Conservation (phyloP, 2,329 filamentous ascomycete species). For the Daldinia sp. region DNA sequence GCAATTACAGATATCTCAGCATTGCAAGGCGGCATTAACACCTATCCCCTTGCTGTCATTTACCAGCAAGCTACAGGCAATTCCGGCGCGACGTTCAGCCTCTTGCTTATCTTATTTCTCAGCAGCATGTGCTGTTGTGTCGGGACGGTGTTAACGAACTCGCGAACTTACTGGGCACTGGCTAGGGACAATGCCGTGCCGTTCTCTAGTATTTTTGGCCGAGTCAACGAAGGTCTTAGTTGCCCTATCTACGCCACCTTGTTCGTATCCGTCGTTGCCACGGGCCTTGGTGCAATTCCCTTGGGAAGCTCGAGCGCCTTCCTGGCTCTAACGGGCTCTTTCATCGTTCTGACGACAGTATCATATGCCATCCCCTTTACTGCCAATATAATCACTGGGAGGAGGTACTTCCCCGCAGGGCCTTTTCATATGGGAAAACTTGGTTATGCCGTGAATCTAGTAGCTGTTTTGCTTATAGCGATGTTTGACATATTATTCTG, state of each 20-base stretch:
- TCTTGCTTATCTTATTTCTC: slow-evolving; percentile 68
- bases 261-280: slow-evolving; percentile 64
- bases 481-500: slow-evolving; percentile 71
- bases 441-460: slow-evolving; percentile 63
- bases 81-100: slow-evolving; percentile 64
- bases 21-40: slow-evolving; percentile 63
- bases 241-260: slow-evolving; percentile 71
- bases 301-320: slow-evolving; percentile 67
- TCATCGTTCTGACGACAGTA: slow-evolving; percentile 67
- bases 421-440: slow-evolving; percentile 65
- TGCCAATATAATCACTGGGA: slow-evolving; percentile 65
- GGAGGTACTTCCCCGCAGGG: slow-evolving; percentile 64
- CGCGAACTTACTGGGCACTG: slow-evolving; percentile 63
- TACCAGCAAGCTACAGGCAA: slow-evolving; percentile 68
- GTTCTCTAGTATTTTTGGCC: slow-evolving; percentile 64
- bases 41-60: slow-evolving; percentile 72
- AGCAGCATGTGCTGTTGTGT: slow-evolving; percentile 63
- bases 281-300: slow-evolving; percentile 67
- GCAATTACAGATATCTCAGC: slow-evolving; percentile 66
- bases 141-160: slow-evolving; percentile 64
- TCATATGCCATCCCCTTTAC: slow-evolving; percentile 64
- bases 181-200: slow-evolving; percentile 72
- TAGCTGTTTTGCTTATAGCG: slow-evolving; percentile 65
- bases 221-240: slow-evolving; percentile 65
- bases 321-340: slow-evolving; percentile 68